Conservation (phyloP, 2,329 filamentous ascomycete genomes). For the Microthyrium microscopicum region DNA sequence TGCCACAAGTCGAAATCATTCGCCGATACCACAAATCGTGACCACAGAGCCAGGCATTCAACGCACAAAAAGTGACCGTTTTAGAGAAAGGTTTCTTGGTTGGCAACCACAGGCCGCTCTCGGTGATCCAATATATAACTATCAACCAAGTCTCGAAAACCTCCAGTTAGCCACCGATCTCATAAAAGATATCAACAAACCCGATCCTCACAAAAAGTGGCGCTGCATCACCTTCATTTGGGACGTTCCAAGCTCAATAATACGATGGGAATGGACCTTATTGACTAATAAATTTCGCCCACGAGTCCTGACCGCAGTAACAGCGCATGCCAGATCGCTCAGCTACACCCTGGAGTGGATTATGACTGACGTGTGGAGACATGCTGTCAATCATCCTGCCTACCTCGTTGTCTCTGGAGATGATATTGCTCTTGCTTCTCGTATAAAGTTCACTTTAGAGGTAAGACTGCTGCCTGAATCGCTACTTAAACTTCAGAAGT, state of each 20-base stretch:
- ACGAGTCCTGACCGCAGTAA: constrained; percentile 1
- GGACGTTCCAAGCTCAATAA: background rate
- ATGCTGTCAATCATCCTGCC: background rate
- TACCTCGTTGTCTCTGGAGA: background rate
- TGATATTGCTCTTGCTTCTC: constrained; percentile 4
- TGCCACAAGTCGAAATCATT: too few relatives aligned
- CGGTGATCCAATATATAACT: constrained; percentile 1
- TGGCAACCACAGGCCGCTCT: background rate
- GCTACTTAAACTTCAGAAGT: too few relatives aligned
- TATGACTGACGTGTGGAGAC: background rate
- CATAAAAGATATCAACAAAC: background rate
- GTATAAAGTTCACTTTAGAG: constrained; percentile 1
- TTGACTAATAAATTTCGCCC: constrained; percentile 2
- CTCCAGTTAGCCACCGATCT: constrained; percentile 3
- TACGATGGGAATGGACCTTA: background rate
- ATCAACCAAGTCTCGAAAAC: constrained; percentile 1
- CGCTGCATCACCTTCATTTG: background rate
- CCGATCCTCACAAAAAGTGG: background rate
- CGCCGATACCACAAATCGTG: too few relatives aligned
- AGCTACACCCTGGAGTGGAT: background rate
- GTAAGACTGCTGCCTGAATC: too few relatives aligned
- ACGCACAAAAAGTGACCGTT: constrained; percentile 1
- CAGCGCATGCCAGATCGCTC: constrained; percentile 1
- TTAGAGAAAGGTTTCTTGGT: background rate
- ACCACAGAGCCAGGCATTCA: background rate